Evolutionary conservation across 306 rosid species (phyloP), one percentile per base, ranked within the genome.

Genomic region (Begonia fuchsioides): DNA sequence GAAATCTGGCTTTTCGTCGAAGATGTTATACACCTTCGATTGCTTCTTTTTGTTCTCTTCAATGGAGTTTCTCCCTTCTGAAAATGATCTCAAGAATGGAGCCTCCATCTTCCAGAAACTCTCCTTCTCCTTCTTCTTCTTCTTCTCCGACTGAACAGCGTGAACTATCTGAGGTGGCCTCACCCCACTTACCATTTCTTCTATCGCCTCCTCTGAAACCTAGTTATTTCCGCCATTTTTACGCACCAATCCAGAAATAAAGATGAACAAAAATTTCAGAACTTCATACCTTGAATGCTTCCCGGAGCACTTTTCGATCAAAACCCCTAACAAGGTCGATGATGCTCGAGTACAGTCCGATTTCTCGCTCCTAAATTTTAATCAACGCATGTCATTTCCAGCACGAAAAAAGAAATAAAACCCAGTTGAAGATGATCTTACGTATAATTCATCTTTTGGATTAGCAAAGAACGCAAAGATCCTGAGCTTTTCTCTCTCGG

Each of bases 331-430:
- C 66, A 15, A 81, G 63, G 52, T 79, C 65, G 38, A 61, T 53
- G 59, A 90, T 53, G 59, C 77, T 71, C 13, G 97, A 81, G 74
- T 90, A 90, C 19, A 87, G 87, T 54, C 95, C 87, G 9, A 81
- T 61, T 17, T 55, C 32, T 8, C 87, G 74, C 44, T 78, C 79
- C 94, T 84, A 17, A 7, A 43, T 19, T 11, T 26, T 6, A 8
- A 26, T 26, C 35, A 26, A 26, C 35, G 1, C 35, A 26, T n/a
- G 35, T 26, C 7, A 26, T 26, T 26, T 26, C 7, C 35, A 5
- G 3, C 35, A 26, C 35, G 8, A 26, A 26, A 26, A 26, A 26
- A 26, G 3, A 1, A 3, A 26, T 8, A 1, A 26, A 20, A 26
- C 35, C 15, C 15, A 50, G 13, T 6, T 38, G 6, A 39, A 35